Evolutionary conservation across 2,329 filamentous ascomycete species (phyloP), one percentile per base, ranked within the genome.

Genomic region (Cucurbitaria berberidis): DNA sequence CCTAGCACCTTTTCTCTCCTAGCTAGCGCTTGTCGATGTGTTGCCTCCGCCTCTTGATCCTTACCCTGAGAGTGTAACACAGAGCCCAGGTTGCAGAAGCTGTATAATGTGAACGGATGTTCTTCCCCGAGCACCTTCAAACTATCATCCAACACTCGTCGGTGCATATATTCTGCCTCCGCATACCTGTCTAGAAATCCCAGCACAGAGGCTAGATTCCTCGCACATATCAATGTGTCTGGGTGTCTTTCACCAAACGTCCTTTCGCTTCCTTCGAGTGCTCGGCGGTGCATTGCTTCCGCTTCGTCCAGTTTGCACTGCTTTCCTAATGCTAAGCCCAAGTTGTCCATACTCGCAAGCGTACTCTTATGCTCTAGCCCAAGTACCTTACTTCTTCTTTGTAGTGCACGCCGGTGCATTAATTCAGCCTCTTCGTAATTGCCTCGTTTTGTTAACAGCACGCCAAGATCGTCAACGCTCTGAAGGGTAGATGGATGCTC

Each of bases 391-490:
- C 35, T 10, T 26, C 9, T 19, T 26, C 7, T 34, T n/a, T 8
- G 16, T 13, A 47, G 45, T 8, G 18, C 16, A 7, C 22, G 16
- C 18, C 44, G 30, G 19, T 46, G 16, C 24, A 44, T 29, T 10
- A 16, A 7, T 24, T 44, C 41, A 3, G 29, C 42, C 18, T 45
- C 42, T 45, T 26, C 27, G 24, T 6, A 35, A n/a, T 6, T 45
- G 10, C 40, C 40, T 3, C 8, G 40, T 2, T 29, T 19, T 7
- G 4, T 3, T 19, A 39, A 22, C 15, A 21, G 9, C 15, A 3
- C 6, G 2, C 5, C 24, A 16, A 42, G n/a, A 18, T 42, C 7
- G 8, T 5, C 13, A 35, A 62, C 53, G 55, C 52, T 53, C 50
- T 3, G 18, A 13, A 45, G 42, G 3, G 42, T 45, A 29, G 5